A percentile compares a stretch with the other conserved stretches of the same genome.
Evolutionary conservation across 257 asterid species (phyloP).

Genomic region (Solanum tacnaense): DNA sequence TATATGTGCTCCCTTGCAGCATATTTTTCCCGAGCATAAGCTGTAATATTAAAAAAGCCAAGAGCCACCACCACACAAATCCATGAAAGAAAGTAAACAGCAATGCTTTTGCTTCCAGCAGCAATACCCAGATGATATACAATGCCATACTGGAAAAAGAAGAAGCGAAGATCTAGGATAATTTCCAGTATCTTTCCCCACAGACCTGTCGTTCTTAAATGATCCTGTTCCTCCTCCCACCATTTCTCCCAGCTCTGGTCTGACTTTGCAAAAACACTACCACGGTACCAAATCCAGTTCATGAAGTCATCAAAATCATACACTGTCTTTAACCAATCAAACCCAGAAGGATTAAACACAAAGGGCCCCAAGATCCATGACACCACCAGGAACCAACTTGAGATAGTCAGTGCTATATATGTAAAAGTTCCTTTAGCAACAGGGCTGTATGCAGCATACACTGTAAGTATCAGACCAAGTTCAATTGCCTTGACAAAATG

Average conservation of each 20-base stretch:
- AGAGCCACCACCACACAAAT: conserved; percentile 65
- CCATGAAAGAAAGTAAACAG: conserved; percentile 92
- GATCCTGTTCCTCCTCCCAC: conserved; percentile 99
- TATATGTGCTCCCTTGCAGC: conserved; percentile 92
- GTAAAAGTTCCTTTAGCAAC: conserved; percentile 78
- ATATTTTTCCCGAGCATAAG: conserved; percentile 77
- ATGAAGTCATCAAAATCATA: conserved; percentile 92
- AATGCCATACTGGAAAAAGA: conserved; percentile 95
- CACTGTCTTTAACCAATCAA: conserved; percentile 95
- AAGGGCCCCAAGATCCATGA: conserved; percentile 95
- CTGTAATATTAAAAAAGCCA: conserved; percentile 42
- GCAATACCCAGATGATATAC: conserved; percentile 88
- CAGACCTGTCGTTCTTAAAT: conserved; percentile 84
- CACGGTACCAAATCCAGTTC: conserved; percentile 92
- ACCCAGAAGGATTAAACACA: conserved; percentile 84
- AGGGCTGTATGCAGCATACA: conserved; percentile 84
- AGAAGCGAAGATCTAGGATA: conserved; percentile 83
- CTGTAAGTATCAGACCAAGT: conserved; percentile 80
- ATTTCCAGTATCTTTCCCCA: conserved; percentile 81
- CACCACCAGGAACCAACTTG: conserved; percentile 95
- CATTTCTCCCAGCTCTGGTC: conserved; percentile 99
- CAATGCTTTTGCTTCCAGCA: conserved; percentile 69
- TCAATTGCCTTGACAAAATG: conserved; percentile 96
- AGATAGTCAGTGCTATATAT: conserved; percentile 76
- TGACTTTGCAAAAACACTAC: conserved; percentile 83